phyloP scores from a whole-genome alignment of 768 basidiomycete species.

The Mycena maculata region DNA sequence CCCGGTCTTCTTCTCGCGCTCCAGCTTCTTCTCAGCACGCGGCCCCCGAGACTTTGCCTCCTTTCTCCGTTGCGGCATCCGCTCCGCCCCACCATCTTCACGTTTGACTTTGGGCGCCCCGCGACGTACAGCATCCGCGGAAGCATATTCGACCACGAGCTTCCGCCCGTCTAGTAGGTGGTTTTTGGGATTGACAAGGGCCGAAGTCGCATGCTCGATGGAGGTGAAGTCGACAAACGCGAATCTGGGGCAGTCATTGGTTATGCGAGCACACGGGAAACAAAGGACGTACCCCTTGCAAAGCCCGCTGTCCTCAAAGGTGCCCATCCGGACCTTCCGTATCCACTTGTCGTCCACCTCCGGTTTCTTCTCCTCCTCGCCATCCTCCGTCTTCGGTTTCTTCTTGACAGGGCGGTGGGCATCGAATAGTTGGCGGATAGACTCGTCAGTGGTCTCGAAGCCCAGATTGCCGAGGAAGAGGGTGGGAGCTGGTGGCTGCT shows the following conservation, averaged over 20 bases:
- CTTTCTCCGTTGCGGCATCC: slow-evolving; percentile 22
- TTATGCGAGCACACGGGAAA: background rate
- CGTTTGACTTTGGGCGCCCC: slow-evolving; percentile 64
- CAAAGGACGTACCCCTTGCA: slow-evolving; percentile 92
- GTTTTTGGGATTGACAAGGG: slow-evolving; percentile 86
- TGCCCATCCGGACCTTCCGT: slow-evolving; percentile 91
- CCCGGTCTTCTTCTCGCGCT: slow-evolving; percentile 9
- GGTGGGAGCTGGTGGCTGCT: slow-evolving; percentile 85
- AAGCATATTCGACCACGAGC: slow-evolving; percentile 91
- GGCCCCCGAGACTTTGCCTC: slow-evolving; percentile 30
- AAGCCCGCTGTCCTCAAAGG: slow-evolving; percentile 93
- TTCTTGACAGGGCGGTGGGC: slow-evolving; percentile 61
- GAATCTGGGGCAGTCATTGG: slow-evolving; percentile 66
- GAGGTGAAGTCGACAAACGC: slow-evolving; percentile 93
- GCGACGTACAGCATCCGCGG: slow-evolving; percentile 86
- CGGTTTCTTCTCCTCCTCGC: slow-evolving; percentile 45
- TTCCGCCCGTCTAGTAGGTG: slow-evolving; percentile 86
- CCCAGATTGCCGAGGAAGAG: slow-evolving; percentile 94
- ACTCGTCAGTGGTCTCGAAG: slow-evolving; percentile 87
- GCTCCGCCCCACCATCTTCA: slow-evolving; percentile 32
- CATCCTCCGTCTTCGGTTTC: slow-evolving; percentile 47
- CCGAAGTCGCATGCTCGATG: slow-evolving; percentile 81
- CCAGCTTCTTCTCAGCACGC: slow-evolving; percentile 29
- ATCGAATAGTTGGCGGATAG: slow-evolving; percentile 79
- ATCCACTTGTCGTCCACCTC: slow-evolving; percentile 62